Evolutionary conservation across 768 basidiomycete species (phyloP), one percentile per base, ranked within the genome.

Genomic region (Tricholomella constricta): DNA sequence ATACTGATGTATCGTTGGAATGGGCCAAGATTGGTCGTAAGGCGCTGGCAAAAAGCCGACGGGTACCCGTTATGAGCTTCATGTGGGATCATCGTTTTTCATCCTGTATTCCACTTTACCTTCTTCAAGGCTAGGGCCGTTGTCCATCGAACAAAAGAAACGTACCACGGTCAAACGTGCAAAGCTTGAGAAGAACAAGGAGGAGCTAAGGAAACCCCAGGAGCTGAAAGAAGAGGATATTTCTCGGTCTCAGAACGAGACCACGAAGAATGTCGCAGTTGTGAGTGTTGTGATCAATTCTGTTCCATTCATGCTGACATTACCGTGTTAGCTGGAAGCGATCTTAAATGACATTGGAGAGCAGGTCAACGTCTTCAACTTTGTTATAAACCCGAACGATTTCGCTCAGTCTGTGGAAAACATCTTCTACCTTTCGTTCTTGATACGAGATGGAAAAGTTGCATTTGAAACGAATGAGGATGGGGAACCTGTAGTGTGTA

Each of bases 341-440:
- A 71, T 91, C 7, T 76, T 97, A 22, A 65, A 70, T 17, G 66
- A 78, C 0, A 69, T 73, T n/a, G 71, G 60, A 15, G 72, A 77
- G 26, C 61, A 67, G 6, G 78, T 90, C 46, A 97, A 97, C 61
- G 69, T 97, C 25, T 98, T 98, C 74, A 72, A 78, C 55, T 89
- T 98, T 63, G 78, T 98, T 48, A 76, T 97, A 57, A 96, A 99
- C 65, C 97, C 97, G 11, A 70, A 86, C 25, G 85, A 89, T 62
- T 99, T 92, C 64, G 89, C 87, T 0, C 96, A 99, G 65, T 92
- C 91, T 0, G 93, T 98, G 12, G 97, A 99, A 72, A 99, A 99
- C 66, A 76, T 96, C 20, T 98, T 99, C 68, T 94, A 97, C 64
- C 78, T 96, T 2, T 93, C 92, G 0, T 98, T 99, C 72, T 78